phyloP scores from a whole-genome alignment of 2,329 filamentous ascomycete genomes.

The Pseudogymnoascus sp. region DNA sequence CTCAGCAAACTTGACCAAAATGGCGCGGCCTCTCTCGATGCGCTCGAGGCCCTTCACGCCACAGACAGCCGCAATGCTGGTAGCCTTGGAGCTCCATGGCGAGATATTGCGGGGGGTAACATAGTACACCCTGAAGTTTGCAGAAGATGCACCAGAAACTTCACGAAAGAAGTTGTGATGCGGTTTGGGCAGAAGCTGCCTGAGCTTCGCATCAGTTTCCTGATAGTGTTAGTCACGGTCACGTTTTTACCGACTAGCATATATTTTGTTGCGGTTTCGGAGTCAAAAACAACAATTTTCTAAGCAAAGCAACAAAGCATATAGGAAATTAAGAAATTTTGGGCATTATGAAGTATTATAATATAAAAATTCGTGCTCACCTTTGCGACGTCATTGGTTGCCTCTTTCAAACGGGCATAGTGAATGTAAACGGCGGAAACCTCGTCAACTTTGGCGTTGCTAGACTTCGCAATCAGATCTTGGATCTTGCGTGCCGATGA shows the following conservation, averaged over 20 bases:
- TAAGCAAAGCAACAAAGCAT: background rate
- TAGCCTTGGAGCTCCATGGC: constrained; percentile 96
- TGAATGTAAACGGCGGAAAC: constrained; percentile 25
- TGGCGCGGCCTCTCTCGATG: constrained; percentile 77
- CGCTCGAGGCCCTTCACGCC: constrained; percentile 66
- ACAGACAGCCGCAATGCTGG: constrained; percentile 87
- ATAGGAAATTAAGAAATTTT: background rate
- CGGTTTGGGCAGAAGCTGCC: constrained; percentile 20
- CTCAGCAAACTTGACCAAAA: constrained; percentile 58
- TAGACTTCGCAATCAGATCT: constrained; percentile 13
- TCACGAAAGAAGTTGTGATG: background rate
- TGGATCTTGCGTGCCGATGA: constrained; percentile 24
- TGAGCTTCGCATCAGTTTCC: constrained; percentile 20
- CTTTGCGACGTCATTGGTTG: constrained; percentile 13
- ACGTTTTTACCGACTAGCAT: background rate
- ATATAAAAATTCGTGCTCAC: constrained; percentile 10
- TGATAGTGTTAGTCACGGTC: constrained; percentile 11
- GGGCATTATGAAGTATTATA: background rate
- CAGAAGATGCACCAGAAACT: background rate
- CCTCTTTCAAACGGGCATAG: constrained; percentile 22
- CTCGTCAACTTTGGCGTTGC: constrained; percentile 17
- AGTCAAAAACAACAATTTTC: constrained; percentile 7
- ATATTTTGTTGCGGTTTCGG: background rate
- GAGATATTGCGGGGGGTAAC: constrained; percentile 80
- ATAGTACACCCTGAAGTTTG: constrained; percentile 37